These are phyloP conservation scores for Periconia sp. DNA, from an alignment of 2,329 filamentous ascomycete genomes.

Conservation along the genomic window DNA sequence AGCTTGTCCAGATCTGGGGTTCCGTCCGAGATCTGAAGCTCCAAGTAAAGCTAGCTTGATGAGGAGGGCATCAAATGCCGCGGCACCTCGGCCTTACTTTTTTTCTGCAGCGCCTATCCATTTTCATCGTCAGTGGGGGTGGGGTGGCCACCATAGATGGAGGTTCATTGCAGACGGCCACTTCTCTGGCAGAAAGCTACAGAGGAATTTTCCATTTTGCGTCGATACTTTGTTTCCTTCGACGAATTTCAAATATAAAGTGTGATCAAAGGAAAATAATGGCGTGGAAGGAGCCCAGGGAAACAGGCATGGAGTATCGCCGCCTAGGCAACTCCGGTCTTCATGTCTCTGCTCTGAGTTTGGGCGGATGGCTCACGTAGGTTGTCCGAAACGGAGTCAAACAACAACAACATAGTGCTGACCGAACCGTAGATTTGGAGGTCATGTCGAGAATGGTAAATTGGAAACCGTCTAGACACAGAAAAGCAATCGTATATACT, in stretches of 20 bases:
- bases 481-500: background rate
- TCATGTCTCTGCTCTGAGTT: constrained; percentile 71
- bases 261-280: constrained; percentile 11
- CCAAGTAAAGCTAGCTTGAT: background rate
- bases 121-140: background rate
- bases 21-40: background rate
- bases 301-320: constrained; percentile 60
- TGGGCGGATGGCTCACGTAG: constrained; percentile 67
- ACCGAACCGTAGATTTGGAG: constrained; percentile 50
- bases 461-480: background rate
- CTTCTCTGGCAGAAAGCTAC: background rate
- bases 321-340: constrained; percentile 72
- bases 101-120: background rate
- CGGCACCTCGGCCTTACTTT: background rate
- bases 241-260: background rate
- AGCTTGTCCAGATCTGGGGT: constrained; percentile 4
- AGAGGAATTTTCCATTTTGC: background rate
- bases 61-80: background rate
- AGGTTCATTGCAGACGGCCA: background rate
- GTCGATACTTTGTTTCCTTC: background rate
- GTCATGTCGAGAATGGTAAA: constrained; percentile 67
- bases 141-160: background rate
- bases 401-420: background rate
- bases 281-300: constrained; percentile 35
- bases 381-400: constrained; percentile 28